Conservation (phyloP, 208 protist species). For the Acanthamoeba royreba region DNA sequence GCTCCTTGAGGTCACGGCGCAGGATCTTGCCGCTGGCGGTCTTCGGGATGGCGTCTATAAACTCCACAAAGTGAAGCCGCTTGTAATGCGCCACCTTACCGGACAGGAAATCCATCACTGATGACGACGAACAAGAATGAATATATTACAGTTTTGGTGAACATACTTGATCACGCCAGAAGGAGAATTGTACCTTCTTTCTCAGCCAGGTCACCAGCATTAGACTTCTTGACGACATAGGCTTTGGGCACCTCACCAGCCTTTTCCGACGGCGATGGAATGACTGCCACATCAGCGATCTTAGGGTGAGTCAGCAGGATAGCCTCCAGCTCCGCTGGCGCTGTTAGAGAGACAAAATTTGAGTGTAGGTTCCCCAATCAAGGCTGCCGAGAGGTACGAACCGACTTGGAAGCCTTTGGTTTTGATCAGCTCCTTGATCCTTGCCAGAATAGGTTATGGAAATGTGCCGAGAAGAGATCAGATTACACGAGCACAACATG, state of each 20-base stretch:
- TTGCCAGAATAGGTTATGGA: neutral
- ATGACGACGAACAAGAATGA: too few relatives aligned
- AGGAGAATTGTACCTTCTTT: neutral
- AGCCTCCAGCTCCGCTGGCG: constrained; percentile 22
- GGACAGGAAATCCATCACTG: neutral
- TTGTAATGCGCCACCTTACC: neutral
- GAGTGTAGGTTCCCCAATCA: too few relatives aligned
- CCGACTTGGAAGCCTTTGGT: neutral
- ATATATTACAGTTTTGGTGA: too few relatives aligned
- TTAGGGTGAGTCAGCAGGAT: neutral
- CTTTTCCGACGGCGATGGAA: neutral
- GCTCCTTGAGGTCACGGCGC: neutral
- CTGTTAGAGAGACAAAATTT: neutral
- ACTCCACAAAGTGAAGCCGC: neutral
- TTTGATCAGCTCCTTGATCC: constrained; percentile 9
- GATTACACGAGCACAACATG: neutral
- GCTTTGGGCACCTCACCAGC: constrained; percentile 15
- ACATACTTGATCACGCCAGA: too few relatives aligned
- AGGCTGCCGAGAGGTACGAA: neutral
- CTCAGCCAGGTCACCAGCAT: neutral
- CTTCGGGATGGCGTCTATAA: neutral
- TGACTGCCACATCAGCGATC: neutral
- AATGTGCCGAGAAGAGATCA: neutral
- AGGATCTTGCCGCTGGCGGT: neutral
- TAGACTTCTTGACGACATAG: neutral